A percentile compares a stretch with the other conserved stretches of the same genome.
These are phyloP conservation scores for Ceraceosorus bombacis DNA, from an alignment of 1,284 basidiomycete genomes.

Conservation along the genomic window DNA sequence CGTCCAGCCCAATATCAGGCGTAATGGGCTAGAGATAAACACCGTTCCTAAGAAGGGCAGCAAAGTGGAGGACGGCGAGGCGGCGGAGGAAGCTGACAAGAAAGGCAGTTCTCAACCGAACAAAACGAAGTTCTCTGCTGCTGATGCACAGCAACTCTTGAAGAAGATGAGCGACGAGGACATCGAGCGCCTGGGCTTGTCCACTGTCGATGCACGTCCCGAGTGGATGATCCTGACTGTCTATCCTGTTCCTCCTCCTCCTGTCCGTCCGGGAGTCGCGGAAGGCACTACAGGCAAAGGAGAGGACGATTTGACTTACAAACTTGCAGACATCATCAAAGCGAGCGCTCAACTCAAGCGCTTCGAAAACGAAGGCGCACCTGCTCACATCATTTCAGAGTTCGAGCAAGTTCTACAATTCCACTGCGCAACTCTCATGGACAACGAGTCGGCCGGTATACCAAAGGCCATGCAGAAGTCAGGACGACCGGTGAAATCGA, in stretches of 20 bases:
- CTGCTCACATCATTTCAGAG: slow-evolving; percentile 88
- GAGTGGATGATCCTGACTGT: slow-evolving; percentile 99
- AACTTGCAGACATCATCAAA: slow-evolving; percentile 93
- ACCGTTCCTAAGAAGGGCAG: slow-evolving; percentile 81
- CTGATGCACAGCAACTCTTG: slow-evolving; percentile 64
- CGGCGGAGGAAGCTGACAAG: slow-evolving; percentile 20
- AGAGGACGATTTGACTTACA: slow-evolving; percentile 98
- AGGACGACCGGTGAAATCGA: slow-evolving; percentile 94
- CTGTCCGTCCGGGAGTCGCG: slow-evolving; percentile 92
- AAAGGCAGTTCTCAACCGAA: slow-evolving; percentile 66
- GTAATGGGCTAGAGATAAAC: slow-evolving; percentile 91
- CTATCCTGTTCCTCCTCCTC: slow-evolving; percentile 92
- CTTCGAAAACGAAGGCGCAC: slow-evolving; percentile 93
- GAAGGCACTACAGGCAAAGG: slow-evolving; percentile 93
- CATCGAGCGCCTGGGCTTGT: slow-evolving; percentile 83
- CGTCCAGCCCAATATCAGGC: slow-evolving; percentile 78
- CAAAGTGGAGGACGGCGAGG: slow-evolving; percentile 78
- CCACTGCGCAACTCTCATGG: slow-evolving; percentile 99
- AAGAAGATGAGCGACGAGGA: slow-evolving; percentile 72
- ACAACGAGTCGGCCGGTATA: slow-evolving; percentile 97
- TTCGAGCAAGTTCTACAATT: slow-evolving; percentile 90
- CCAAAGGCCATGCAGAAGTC: slow-evolving; percentile 97
- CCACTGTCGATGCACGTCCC: slow-evolving; percentile 89
- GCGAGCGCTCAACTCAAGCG: slow-evolving; percentile 83
- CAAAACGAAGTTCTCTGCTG: slow-evolving; percentile 76